Evolutionary conservation across 1,139 yeast species (phyloP).

Genomic region (Debaryomycetaceae sp.): DNA sequence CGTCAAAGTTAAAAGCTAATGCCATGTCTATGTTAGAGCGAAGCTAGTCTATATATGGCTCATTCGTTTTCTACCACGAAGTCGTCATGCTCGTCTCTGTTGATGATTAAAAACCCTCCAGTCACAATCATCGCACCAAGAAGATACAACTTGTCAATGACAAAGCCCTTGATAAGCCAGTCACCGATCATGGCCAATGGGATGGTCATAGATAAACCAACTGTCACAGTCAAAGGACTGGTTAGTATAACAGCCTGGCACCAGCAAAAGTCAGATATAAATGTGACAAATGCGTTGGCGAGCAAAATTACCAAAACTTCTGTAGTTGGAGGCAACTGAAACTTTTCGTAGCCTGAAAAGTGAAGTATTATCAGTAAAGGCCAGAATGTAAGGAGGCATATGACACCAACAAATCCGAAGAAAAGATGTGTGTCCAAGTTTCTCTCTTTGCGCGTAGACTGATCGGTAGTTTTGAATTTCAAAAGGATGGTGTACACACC

Average conservation of each 20-base stretch:
- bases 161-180: constrained; percentile 63
- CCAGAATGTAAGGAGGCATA: constrained; percentile 76
- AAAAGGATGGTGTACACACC: constrained; percentile 89
- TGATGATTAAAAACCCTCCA: constrained; percentile 78
- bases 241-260: constrained; percentile 91
- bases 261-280: constrained; percentile 91
- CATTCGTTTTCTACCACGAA: constrained; percentile 16
- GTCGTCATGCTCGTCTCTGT: constrained; percentile 69
- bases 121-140: constrained; percentile 81
- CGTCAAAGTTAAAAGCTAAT: background rate
- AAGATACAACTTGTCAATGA: constrained; percentile 59
- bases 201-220: constrained; percentile 87
- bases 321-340: constrained; percentile 62
- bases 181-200: constrained; percentile 96
- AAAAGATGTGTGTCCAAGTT: constrained; percentile 80
- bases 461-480: constrained; percentile 57
- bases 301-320: constrained; percentile 54
- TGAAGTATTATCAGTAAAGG: constrained; percentile 72
- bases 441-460: constrained; percentile 56
- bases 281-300: constrained; percentile 71
- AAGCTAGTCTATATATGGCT: background rate
- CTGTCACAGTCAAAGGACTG: constrained; percentile 91
- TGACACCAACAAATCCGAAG: constrained; percentile 91
- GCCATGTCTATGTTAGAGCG: background rate
- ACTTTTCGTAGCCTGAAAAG: constrained; percentile 58